A percentile compares a stretch with the other conserved stretches of the same genome.
These are phyloP conservation scores for Saccharomyces pastorianus DNA, from an alignment of 1,139 yeast species.

Conservation along the genomic window DNA sequence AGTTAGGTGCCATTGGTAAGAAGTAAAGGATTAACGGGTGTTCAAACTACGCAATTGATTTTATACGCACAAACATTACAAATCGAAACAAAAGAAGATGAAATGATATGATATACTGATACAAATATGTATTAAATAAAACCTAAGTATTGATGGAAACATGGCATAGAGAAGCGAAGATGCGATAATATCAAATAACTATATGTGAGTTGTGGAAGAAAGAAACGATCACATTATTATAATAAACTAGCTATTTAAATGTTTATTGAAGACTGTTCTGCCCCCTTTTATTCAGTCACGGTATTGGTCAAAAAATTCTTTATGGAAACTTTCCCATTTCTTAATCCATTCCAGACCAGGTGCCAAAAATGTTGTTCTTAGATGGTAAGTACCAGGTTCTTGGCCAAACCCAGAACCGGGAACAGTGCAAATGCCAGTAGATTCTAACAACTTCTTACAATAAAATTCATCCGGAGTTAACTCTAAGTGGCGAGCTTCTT, in stretches of 20 bases:
- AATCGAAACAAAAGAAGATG: not conserved
- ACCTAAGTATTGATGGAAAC: not conserved
- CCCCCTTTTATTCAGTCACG: conserved; percentile 17
- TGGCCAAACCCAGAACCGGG: conserved; percentile 98
- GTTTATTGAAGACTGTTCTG: not conserved
- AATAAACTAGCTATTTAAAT: not conserved
- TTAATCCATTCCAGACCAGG: conserved; percentile 89
- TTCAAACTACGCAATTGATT: not conserved
- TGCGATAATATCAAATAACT: not conserved
- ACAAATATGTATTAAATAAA: not conserved
- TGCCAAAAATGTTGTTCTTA: conserved; percentile 92
- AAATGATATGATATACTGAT: not conserved
- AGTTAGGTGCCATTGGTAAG: not conserved
- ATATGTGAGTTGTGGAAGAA: not conserved
- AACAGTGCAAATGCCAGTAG: conserved; percentile 94
- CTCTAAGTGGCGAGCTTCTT: conserved; percentile 48
- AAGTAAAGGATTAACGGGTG: not conserved
- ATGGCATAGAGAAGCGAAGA: not conserved
- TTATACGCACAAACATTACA: not conserved
- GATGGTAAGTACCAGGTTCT: conserved; percentile 75
- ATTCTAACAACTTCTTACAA: conserved; percentile 71
- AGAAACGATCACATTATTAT: not conserved
- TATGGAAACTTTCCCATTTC: conserved; percentile 70
- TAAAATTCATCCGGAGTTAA: conserved; percentile 76
- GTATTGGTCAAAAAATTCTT: conserved; percentile 55